These are phyloP conservation scores for Vachellia collinsii DNA, from an alignment of 306 rosid species.

Conservation along the genomic window DNA sequence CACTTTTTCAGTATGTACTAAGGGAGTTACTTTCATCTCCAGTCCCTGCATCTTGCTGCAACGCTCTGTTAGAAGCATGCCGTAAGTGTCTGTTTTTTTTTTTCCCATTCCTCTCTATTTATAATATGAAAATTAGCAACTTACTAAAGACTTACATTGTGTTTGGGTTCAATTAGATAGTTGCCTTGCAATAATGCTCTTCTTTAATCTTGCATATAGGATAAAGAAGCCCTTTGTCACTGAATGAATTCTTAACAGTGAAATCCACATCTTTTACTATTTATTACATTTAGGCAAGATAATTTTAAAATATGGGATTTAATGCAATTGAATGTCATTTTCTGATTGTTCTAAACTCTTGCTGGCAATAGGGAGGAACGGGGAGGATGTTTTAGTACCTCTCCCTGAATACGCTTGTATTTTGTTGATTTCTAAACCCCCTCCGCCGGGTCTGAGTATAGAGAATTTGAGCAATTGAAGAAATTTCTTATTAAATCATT, in stretches of 20 bases:
- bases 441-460: background rate
- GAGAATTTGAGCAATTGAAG: background rate
- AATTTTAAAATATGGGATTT: background rate
- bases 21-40: constrained; percentile 82
- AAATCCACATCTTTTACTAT: background rate
- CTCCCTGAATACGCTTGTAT: background rate
- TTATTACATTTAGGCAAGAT: background rate
- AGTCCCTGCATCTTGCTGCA: constrained; percentile 82
- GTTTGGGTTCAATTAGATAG: background rate
- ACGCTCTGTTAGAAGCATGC: constrained; percentile 65
- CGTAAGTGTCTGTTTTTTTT: constrained; percentile 49
- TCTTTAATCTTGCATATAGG: background rate
- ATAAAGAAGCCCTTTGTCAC: background rate
- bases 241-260: background rate
- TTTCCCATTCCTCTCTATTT: background rate
- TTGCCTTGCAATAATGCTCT: background rate
- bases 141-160: background rate
- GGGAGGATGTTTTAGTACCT: background rate
- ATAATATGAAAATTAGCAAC: background rate
- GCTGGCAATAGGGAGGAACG: background rate
- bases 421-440: background rate
- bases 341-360: background rate
- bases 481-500: background rate
- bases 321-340: background rate
- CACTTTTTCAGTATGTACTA: constrained; percentile 53